Evolutionary conservation across 345 rosid genomes (phyloP).

Genomic region (Rhodamnia rubescens): DNA sequence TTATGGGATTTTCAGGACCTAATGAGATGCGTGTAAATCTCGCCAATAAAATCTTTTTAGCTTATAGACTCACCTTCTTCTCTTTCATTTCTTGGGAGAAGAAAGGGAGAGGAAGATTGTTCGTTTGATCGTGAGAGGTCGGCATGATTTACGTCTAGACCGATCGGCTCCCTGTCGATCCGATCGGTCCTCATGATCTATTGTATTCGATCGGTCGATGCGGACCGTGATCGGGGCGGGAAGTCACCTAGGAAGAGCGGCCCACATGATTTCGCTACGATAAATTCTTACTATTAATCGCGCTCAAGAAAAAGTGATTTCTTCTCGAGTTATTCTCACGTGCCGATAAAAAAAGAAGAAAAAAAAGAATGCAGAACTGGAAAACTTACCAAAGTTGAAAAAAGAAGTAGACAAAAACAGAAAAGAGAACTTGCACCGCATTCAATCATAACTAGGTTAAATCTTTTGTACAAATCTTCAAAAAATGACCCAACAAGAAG

Average conservation of each 20-base stretch:
- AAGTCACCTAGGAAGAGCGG: not conserved
- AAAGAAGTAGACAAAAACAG: not conserved
- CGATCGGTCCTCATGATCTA: not conserved
- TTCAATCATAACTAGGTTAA: not conserved
- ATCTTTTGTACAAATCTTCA: not conserved
- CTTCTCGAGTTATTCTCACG: too few relatives aligned
- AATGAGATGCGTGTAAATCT: rapidly evolving
- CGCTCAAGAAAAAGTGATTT: not conserved
- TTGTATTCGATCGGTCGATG: not conserved
- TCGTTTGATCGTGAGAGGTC: not conserved
- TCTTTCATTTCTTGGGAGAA: not conserved
- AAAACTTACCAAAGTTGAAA: not conserved
- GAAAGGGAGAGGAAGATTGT: not conserved
- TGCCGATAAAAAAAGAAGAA: too few relatives aligned
- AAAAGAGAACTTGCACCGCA: not conserved
- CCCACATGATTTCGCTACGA: too few relatives aligned
- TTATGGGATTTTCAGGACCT: not conserved
- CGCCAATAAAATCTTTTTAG: not conserved
- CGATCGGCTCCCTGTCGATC: too few relatives aligned
- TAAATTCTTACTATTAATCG: not conserved
- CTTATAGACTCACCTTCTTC: not conserved
- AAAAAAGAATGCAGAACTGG: not conserved
- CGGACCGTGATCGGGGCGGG: too few relatives aligned
- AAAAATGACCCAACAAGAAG: not conserved
- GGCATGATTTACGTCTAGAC: not conserved